Evolutionary conservation across 192 early-diverging fungal genomes (phyloP), one percentile per base, ranked within the genome.

Genomic region (Tieghemiomyces parasiticus): DNA sequence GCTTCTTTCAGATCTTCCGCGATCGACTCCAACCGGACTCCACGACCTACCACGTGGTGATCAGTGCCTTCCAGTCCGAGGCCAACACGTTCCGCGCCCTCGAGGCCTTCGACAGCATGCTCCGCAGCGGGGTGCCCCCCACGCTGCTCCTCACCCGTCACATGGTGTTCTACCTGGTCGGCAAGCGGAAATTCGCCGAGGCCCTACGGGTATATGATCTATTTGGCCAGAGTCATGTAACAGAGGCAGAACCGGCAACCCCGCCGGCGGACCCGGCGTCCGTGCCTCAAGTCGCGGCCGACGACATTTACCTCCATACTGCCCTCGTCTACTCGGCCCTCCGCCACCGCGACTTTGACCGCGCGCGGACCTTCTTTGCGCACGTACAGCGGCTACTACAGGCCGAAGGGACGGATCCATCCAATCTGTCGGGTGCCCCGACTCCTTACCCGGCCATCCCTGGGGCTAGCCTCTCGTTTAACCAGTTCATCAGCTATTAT

Each of bases 91-190:
- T 33, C 24, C 54, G 32, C 8, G 24, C 29, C 16, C 29, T 56
- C 9, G 13, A 24, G 30, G 24, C 24, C 16, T 56, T 56, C 29
- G 24, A 56, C 24, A 35, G 20, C 19, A 56, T 56, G 54, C 13
- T 35, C 29, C 12, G 1, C 4, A 16, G 14, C 8, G 54, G 54
- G 3, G 24, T 35, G 1, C 32, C 54, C 34, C 31, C 54, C 33
- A 28, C 28, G 1, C 31, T 56, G 31, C 19, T 56, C 2, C 16
- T 56, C 19, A 31, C 54, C 20, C 54, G 54, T 31, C 29, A 56
- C 16, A 29, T 56, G 24, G 29, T 56, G 9, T 56, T 56, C 33
- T 56, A 34, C 24, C 32, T 56, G 54, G 54, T 56, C 8, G 54
- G 31, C 24, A 26, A 56, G 6, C 24, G 33, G 13, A 20, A 33